A percentile compares a stretch with the other conserved stretches of the same genome.
These are phyloP conservation scores for Phylloporus sp. DNA, from an alignment of 768 basidiomycete genomes.

Conservation along the genomic window DNA sequence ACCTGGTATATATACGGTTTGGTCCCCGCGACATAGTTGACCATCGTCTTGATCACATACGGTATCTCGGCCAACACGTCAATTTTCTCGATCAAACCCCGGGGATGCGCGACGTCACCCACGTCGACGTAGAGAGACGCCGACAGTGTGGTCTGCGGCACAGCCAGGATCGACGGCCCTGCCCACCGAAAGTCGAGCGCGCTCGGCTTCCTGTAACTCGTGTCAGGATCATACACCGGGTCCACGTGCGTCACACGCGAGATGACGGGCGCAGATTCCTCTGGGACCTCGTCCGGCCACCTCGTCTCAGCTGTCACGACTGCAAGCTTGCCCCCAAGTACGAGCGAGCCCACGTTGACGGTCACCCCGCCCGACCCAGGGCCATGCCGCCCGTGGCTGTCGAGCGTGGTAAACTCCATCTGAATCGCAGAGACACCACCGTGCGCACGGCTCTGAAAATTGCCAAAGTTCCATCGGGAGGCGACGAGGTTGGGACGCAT, in stretches of 20 bases:
- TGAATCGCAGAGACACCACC: slow-evolving; percentile 81
- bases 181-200: slow-evolving; percentile 76
- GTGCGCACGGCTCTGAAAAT: slow-evolving; percentile 76
- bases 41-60: slow-evolving; percentile 83
- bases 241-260: slow-evolving; percentile 67
- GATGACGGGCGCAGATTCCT: slow-evolving; percentile 46
- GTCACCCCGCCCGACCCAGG: slow-evolving; percentile 77
- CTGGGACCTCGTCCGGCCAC: slow-evolving; percentile 59
- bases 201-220: slow-evolving; percentile 72
- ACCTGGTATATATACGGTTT: slow-evolving; percentile 96
- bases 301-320: slow-evolving; percentile 77
- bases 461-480: slow-evolving; percentile 89
- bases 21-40: slow-evolving; percentile 89
- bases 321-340: slow-evolving; percentile 73
- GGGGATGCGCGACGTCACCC: slow-evolving; percentile 52
- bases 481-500: slow-evolving; percentile 96
- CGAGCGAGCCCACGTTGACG: slow-evolving; percentile 83
- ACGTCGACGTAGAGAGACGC: slow-evolving; percentile 57
- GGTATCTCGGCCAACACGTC: slow-evolving; percentile 96
- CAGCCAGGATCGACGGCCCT: slow-evolving; percentile 57
- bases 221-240: slow-evolving; percentile 65
- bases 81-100: slow-evolving; percentile 86
- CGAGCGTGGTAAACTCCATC: slow-evolving; percentile 93
- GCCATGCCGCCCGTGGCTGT: slow-evolving; percentile 75
- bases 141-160: slow-evolving; percentile 49